Base-by-base conservation (phyloP, 129 eudicot species). In the Pulicaria dysenterica region DNA sequence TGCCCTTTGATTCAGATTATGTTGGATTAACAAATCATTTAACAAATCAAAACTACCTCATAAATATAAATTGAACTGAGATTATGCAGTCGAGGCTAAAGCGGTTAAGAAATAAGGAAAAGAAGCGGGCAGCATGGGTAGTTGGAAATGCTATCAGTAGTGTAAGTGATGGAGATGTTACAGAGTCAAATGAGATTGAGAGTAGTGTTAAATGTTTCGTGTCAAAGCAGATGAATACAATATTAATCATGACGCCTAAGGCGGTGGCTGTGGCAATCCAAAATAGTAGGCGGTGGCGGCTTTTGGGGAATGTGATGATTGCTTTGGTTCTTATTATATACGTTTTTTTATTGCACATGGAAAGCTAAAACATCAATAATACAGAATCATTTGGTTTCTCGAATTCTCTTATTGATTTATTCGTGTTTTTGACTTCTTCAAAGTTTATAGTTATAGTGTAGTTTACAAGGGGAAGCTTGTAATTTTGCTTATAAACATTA, bases 61-160 rank as follows among this genome's bases (percentile, higher is more conserved):
- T n/a, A n/a, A n/a, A 16, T 70, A n/a, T 55, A 42, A 55, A n/a
- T 9, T 13, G 3, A 72, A 31, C 40, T 16, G 38, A 46, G 40
- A 55, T 43, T 63, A 41, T 86, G 75, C 71, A 88, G 92, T 87
- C 80, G 69, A 75, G 82, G 49, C 86, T 85, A 54, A 91, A 82
- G 72, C 82, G 84, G 58, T 62, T 85, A 64, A 88, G 81, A 76
- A 84, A 81, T 83, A 88, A 80, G 88, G 88, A 84, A 73, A 81
- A 59, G 10, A 86, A 78, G 81, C 81, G 68, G 85, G 31, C 61
- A 68, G 57, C 5, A 79, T 83, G 77, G 81, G 45, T 69, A 47
- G 58, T 2, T 8, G 6, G 11, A 11, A 6, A 59, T 37, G 66
- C 66, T 19, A 14, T 24, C 8, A 37, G 6, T 1, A 24, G 31